Evolutionary conservation across 257 asterid genomes (phyloP), one percentile per base, ranked within the genome.

Genomic region (Galeopsis tetrahit): DNA sequence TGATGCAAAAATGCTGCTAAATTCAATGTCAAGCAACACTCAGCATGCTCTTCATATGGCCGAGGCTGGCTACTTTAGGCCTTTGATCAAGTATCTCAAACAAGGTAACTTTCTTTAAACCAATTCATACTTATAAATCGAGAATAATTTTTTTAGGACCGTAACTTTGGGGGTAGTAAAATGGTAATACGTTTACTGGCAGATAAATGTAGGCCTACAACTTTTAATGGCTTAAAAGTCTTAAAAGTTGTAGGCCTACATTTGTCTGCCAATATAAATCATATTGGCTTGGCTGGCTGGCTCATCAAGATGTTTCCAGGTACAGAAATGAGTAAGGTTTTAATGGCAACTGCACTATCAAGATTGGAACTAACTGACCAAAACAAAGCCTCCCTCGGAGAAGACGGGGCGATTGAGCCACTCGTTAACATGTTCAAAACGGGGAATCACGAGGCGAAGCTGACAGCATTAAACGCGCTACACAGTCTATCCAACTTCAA

Each of bases 1-100:
- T 56, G 84, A 89, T 76, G 96, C 97, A 7, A 82, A 70, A 65
- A 73, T 59, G 65, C 65, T 94, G 75, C 77, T 94, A 14, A 81
- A 82, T 82, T 59, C 81, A 14, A 75, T 94, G 83, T 88, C 98
- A 3, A 77, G 76, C 76, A 94, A 86, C 72, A 78, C 93, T 66
- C 97, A 94, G 56, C 86, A 88, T 82, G 96, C 87, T 74, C 92
- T 91, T 69, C 88, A 94, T 78, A 94, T 94, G 94, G 97, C 98
- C 9, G 98, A 91, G 76, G 98, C 98, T 34, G 96, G 96, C 58
- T 94, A 88, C 70, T 94, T 91, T 85, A 88, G 79, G 82, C 98
- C 98, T 59, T 79, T 91, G 13, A 81, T 91, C 63, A 86, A 78
- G 58, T 85, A 86, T 82, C 84, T 91, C 33, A 85, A 80, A 69